Evolutionary conservation across 495 filamentous ascomycete species (phyloP), one percentile per base, ranked within the genome.

Genomic region (Neurospora sp.): DNA sequence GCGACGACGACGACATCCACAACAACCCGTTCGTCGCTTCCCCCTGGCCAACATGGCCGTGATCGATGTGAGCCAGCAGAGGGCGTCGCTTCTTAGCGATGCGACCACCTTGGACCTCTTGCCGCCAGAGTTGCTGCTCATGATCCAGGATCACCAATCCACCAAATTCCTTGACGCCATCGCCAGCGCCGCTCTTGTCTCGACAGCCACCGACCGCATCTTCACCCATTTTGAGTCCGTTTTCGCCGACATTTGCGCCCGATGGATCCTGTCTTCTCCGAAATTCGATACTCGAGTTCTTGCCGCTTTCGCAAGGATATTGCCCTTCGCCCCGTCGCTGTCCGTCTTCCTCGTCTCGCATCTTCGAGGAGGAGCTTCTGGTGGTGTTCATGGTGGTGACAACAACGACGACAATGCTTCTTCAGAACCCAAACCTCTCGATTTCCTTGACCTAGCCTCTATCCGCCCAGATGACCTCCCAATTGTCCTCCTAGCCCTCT

Each of bases 281-380:
- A 79, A 74, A 59, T 79, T 82, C 74, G 84, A 89, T 69, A 80
- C 87, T 74, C 78, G 80, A 62, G 83, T 91, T 66, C 82, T 96
- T 78, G 86, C 90, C 69, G 89, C 92, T 38, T 93, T 97, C 80
- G 91, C 92, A 70, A 86, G 91, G 78, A 89, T 96, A 39, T 78
- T 97, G 75, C 93, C 94, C 19, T 90, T 93, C 81, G 90, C 92
- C 73, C 91, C 93, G 42, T 86, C 93, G 76, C 83, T 97, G 19
- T 85, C 86, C 5, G 85, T 86, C 73, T 88, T 86, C 72, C 79
- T 88, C 74, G 79, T 72, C 19, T 76, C 72, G 6, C 77, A 81
- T 72, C 77, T 81, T 17, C 75, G 77, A 42, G 73, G 73, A 11
- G 74, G 73, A 69, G 19, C 54, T 54, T 15, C 24, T 59, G 48